Evolutionary conservation across 2,329 filamentous ascomycete species (phyloP), one percentile per base, ranked within the genome.

Genomic region (Alternaria solani): DNA sequence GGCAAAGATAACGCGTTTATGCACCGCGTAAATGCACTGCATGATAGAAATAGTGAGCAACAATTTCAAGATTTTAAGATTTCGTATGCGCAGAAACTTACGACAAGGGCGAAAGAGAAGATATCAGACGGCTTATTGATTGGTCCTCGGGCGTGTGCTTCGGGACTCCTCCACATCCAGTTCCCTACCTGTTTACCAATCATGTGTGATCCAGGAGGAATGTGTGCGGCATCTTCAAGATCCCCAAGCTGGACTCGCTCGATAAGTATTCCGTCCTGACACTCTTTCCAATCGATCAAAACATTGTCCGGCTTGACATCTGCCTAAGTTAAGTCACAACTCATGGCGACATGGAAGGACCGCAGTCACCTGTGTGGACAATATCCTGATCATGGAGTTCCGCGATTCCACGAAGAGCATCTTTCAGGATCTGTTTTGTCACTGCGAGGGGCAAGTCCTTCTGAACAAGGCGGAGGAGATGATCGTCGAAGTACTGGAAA

Each of bases 221-320:
- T 65, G 62, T 79, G 70, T 9, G 77, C 77, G 11, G 76, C 73
- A 60, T 76, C 75, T 49, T 77, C 72, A 25, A 77, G 55, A 55
- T 75, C 74, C 20, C 57, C 64, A 25, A 77, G 42, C 36, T 73
- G 68, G 1, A 72, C 71, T 44, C 62, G 34, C 38, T 73, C 62
- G 18, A 74, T 42, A 28, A 54, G 47, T 1, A 66, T 43, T 1
- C 65, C 57, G 52, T 65, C 6, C 8, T 51, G 56, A 16, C 46
- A 59, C 6, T 67, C 9, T 23, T 48, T 62, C 55, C 48, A 64
- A 42, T 73, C 44, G 32, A 72, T 63, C 66, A 76, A 55, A 41
- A 77, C 60, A 46, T 77, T 75, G 56, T 75, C 66, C 5, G 73
- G 65, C 47, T 77, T 75, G 32, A 75, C 51, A 53, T 75, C 71